Evolutionary conservation across 805 yeast species (phyloP).

Genomic region (Candida vaughaniae): DNA sequence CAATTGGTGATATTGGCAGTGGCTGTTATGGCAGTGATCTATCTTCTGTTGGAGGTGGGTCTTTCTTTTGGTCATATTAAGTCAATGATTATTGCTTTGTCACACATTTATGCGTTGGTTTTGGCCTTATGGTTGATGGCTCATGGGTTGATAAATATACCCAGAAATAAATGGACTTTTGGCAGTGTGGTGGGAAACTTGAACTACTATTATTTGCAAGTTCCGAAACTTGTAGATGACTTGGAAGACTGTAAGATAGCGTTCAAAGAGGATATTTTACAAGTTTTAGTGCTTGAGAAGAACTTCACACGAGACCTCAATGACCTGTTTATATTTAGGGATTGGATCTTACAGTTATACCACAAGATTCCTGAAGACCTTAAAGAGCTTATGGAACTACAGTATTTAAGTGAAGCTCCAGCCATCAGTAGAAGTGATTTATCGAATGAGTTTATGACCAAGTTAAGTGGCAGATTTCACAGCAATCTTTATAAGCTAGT

Average conservation of each 20-base stretch:
- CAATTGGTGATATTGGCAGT: constrained; percentile 56
- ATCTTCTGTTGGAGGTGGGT: constrained; percentile 52
- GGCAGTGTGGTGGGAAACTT: constrained; percentile 29
- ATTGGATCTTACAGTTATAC: constrained; percentile 64
- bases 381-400: constrained; percentile 29
- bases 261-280: constrained; percentile 61
- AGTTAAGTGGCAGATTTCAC: constrained; percentile 52
- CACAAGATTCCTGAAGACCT: constrained; percentile 42
- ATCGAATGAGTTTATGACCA: constrained; percentile 45
- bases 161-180: constrained; percentile 47
- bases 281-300: constrained; percentile 51
- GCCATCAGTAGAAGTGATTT: constrained; percentile 31
- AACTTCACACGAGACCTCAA: constrained; percentile 32
- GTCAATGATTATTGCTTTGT: constrained; percentile 66
- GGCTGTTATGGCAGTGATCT: constrained; percentile 55
- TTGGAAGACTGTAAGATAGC: constrained; percentile 62
- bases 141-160: constrained; percentile 71
- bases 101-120: constrained; percentile 74
- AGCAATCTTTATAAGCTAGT: constrained; percentile 49
- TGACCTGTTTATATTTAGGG: constrained; percentile 44
- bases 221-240: constrained; percentile 59
- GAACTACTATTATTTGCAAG: constrained; percentile 46
- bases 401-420: constrained; percentile 18
- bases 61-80: constrained; percentile 56
- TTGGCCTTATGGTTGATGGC: constrained; percentile 83